Evolutionary conservation across 352 stramenopile species (phyloP).

Genomic region (Pelagophyceae sp.): DNA sequence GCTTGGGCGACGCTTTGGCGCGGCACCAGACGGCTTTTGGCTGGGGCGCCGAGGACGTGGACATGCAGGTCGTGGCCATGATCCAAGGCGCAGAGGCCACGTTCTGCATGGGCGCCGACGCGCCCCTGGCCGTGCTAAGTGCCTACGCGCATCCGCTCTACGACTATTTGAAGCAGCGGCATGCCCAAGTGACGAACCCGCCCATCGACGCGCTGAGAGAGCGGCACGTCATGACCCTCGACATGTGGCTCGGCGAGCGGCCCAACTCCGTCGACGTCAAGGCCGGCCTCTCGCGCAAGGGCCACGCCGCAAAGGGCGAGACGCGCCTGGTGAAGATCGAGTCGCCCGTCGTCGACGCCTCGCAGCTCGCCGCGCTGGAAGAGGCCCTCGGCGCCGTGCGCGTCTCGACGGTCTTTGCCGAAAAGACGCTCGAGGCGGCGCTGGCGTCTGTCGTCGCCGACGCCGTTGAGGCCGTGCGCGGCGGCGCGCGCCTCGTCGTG

Average conservation of each 20-base stretch:
- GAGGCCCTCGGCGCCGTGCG: conserved; percentile 51
- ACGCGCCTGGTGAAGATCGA: conserved; percentile 61
- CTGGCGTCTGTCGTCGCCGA: conserved; percentile 56
- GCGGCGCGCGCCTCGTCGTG: conserved; percentile 58
- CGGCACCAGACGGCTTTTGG: conserved; percentile 75
- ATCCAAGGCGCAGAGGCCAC: conserved; percentile 69
- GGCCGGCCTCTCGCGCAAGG: conserved; percentile 49
- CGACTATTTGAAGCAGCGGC: conserved; percentile 94
- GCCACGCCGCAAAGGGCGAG: conserved; percentile 50
- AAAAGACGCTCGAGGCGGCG: conserved; percentile 50
- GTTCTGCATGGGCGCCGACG: conserved; percentile 76
- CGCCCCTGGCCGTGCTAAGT: conserved; percentile 65
- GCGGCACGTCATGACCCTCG: conserved; percentile 68
- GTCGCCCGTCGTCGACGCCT: conserved; percentile 57
- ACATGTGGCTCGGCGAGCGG: conserved; percentile 61
- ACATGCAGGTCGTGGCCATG: conserved; percentile 88
- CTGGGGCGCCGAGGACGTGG: conserved; percentile 89
- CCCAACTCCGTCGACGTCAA: conserved; percentile 33
- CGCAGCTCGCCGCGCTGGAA: conserved; percentile 56
- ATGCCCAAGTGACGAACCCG: conserved; percentile 70
- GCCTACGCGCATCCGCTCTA: conserved; percentile 80
- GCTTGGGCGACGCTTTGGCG: neutral
- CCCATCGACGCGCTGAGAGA: conserved; percentile 72
- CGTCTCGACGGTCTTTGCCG: conserved; percentile 52
- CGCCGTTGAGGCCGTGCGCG: conserved; percentile 51